These are phyloP conservation scores for Hippophae rhamnoides DNA, from an alignment of 306 rosid genomes.

Conservation along the genomic window DNA sequence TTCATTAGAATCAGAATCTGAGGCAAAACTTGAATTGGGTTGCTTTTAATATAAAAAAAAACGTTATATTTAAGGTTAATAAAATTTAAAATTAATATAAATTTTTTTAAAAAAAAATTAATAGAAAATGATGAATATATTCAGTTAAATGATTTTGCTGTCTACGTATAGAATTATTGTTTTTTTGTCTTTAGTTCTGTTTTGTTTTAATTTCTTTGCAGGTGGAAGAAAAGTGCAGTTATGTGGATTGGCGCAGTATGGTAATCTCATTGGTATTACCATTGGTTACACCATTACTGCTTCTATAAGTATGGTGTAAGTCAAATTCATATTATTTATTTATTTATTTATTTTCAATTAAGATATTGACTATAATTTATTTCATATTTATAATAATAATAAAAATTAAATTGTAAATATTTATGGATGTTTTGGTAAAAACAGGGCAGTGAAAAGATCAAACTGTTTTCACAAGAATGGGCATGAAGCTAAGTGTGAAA, in stretches of 20 bases:
- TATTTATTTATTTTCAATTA: background rate
- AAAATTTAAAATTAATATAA: too few relatives aligned
- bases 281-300: slow-evolving; percentile 96
- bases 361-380: too few relatives aligned
- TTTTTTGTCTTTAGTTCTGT: background rate
- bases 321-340: background rate
- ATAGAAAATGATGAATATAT: too few relatives aligned
- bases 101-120: too few relatives aligned
- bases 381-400: background rate
- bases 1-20: too few relatives aligned
- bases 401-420: too few relatives aligned
- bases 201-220: slow-evolving; percentile 8
- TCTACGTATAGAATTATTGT: background rate
- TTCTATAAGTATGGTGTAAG: slow-evolving; percentile 95
- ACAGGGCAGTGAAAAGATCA: slow-evolving; percentile 62
- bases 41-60: too few relatives aligned
- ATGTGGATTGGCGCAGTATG: slow-evolving; percentile 86
- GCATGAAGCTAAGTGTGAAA: slow-evolving; percentile 37
- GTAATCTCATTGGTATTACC: slow-evolving; percentile 69
- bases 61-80: too few relatives aligned
- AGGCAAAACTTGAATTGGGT: too few relatives aligned
- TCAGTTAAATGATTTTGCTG: background rate
- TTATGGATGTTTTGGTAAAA: background rate
- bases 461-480: slow-evolving; percentile 50
- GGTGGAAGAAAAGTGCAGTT: slow-evolving; percentile 78